Conservation (phyloP, 768 basidiomycete species). For the Fistulinella prunicolor region DNA sequence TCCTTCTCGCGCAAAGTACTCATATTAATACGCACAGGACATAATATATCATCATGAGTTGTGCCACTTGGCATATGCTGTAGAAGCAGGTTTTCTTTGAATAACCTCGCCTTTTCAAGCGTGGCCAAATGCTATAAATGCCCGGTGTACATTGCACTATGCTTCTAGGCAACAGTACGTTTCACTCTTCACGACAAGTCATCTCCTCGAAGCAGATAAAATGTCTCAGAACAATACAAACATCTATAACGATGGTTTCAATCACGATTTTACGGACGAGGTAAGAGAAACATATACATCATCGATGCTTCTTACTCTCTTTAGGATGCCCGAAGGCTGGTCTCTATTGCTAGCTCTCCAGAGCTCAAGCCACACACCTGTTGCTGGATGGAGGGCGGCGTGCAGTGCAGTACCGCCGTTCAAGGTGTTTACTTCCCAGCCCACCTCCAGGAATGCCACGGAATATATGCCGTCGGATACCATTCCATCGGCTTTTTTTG, state of each 20-base stretch:
- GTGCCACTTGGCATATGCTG: constrained; percentile 22
- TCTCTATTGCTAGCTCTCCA: constrained; percentile 28
- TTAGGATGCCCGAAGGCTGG: constrained; percentile 24
- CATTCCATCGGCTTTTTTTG: constrained; percentile 14
- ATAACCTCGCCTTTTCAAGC: not conserved
- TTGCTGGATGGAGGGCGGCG: constrained; percentile 18
- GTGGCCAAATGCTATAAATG: constrained; percentile 12
- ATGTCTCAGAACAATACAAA: constrained; percentile 22
- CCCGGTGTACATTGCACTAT: not conserved
- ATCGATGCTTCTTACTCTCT: constrained; percentile 8
- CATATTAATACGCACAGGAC: constrained; percentile 2
- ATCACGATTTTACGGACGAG: constrained; percentile 31
- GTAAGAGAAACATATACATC: constrained; percentile 5
- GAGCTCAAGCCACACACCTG: constrained; percentile 25
- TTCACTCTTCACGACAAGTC: not conserved
- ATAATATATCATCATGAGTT: constrained; percentile 16
- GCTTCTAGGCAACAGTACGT: not conserved
- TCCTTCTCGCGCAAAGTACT: constrained; percentile 1
- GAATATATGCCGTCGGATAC: constrained; percentile 12
- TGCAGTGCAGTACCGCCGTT: constrained; percentile 11
- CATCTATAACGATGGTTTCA: constrained; percentile 21
- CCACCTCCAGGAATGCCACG: constrained; percentile 22
- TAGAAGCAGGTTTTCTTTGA: constrained; percentile 5
- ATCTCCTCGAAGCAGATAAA: not conserved
- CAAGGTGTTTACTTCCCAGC: constrained; percentile 16